Evolutionary conservation across 768 basidiomycete species (phyloP), one percentile per base, ranked within the genome.

Genomic region (Lactifluus pinguis): DNA sequence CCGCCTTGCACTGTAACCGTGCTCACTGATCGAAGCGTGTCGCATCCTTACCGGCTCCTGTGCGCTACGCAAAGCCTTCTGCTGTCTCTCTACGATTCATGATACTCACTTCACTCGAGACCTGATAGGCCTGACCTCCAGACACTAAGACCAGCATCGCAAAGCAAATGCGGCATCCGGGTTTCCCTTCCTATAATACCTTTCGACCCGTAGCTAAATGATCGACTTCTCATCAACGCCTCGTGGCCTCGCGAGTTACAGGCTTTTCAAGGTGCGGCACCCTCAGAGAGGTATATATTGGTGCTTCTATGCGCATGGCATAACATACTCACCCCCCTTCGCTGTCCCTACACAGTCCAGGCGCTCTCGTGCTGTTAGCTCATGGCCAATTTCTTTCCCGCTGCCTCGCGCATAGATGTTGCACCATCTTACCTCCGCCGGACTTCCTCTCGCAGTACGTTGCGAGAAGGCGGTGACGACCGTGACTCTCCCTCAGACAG

Each of bases 371-470:
- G 59, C 50, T 49, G 29, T 57, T 48, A 38, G 60, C 55, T 49
- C 50, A 64, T 64, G 63, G 60, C 60, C 14, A 47, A 64, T 42
- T 65, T 65, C 48, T 65, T 65, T 51, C 64, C 64, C 42, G 48
- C 64, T 25, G 53, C 10, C 21, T 65, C 64, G 15, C 55, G 61
- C 29, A 11, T 59, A 19, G 64, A 63, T 42, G 52, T 49, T 25
- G 64, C 55, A 1, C 44, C 64, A 34, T 52, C 64, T 9, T 42
- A 49, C 53, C 38, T n/a, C 36, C 61, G 61, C 21, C 55, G 61
- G 21, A 45, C 49, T 4, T 44, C 30, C n/a, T 63, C 64, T 44
- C 61, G 56, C 15, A n/a, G 17, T 42, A 10, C 13, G 29, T 38
- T 52, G 7, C 55, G 61, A 19, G 61, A 57, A 19, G 29, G 13